These are phyloP conservation scores for Ophiostoma perfectum DNA, from an alignment of 2,329 filamentous ascomycete species.

Conservation along the genomic window DNA sequence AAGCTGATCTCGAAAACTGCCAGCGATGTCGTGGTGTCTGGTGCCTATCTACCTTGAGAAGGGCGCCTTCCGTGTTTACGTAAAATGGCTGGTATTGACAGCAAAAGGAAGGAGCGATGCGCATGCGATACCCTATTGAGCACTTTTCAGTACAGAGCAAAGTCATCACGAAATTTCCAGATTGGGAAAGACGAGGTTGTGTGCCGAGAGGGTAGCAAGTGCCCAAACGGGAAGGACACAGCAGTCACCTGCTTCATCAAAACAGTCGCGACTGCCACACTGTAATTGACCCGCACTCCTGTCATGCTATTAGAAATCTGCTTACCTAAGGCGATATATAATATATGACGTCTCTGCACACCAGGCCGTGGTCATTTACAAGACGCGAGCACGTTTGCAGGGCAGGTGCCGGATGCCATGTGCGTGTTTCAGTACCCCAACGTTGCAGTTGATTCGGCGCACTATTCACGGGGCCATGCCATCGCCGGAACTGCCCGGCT, in stretches of 20 bases:
- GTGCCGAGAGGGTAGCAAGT: neutral
- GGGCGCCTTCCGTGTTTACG: too few relatives aligned
- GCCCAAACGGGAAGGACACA: neutral
- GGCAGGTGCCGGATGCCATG: neutral
- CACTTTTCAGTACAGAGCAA: neutral
- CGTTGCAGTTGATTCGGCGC: neutral
- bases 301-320: neutral
- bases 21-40: too few relatives aligned
- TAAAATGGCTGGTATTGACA: too few relatives aligned
- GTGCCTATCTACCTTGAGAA: too few relatives aligned
- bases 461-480: neutral
- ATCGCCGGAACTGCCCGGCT: neutral
- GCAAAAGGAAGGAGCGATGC: neutral
- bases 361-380: neutral
- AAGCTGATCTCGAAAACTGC: too few relatives aligned
- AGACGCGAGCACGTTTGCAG: conserved; percentile 7
- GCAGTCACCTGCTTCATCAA: neutral
- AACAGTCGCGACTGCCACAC: too few relatives aligned
- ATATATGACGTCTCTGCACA: neutral
- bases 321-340: neutral
- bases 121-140: neutral
- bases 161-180: neutral
- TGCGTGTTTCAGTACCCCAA: conserved; percentile 9
- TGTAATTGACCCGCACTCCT: too few relatives aligned
- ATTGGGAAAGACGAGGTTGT: neutral